phyloP scores from a whole-genome alignment of 2,329 filamentous ascomycete species.

The Tricladium varicosporioides region DNA sequence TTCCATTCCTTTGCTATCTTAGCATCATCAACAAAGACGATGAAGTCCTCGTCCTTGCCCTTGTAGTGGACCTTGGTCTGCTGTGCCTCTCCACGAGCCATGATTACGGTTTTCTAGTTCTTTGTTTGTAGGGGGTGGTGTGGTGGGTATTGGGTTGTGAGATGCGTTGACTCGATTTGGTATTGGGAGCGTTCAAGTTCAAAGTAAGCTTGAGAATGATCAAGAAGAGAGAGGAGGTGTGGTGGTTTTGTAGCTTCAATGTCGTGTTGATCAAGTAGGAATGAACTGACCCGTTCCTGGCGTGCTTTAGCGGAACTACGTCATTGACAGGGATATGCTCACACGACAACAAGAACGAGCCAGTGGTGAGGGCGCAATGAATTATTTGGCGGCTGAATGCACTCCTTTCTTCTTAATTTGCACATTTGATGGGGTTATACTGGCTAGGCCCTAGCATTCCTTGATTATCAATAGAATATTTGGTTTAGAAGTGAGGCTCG shows the following conservation, averaged over 20 bases:
- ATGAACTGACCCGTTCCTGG: conserved; percentile 23
- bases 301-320: conserved; percentile 18
- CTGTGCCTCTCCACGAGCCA: conserved; percentile 55
- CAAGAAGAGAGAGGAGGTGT: conserved; percentile 7
- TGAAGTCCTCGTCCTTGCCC: conserved; percentile 65
- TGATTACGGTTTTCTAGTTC: conserved; percentile 32
- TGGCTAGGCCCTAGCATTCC: not conserved
- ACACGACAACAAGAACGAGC: conserved; percentile 14
- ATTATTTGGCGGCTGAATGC: not conserved
- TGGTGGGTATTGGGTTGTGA: conserved; percentile 6
- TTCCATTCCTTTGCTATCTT: conserved; percentile 77
- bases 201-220: conserved; percentile 2
- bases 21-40: conserved; percentile 61
- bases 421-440: not conserved
- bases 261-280: conserved; percentile 3
- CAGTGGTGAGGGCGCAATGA: not conserved
- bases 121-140: conserved; percentile 6
- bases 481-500: not conserved
- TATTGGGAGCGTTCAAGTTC: conserved; percentile 5
- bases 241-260: conserved; percentile 33
- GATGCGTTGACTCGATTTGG: not conserved
- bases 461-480: not conserved
- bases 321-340: conserved; percentile 24
- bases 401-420: not conserved
- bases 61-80: conserved; percentile 69